These are phyloP conservation scores for Pseudocercospora pini-densiflorae DNA, from an alignment of 2,329 filamentous ascomycete species.

Conservation along the genomic window DNA sequence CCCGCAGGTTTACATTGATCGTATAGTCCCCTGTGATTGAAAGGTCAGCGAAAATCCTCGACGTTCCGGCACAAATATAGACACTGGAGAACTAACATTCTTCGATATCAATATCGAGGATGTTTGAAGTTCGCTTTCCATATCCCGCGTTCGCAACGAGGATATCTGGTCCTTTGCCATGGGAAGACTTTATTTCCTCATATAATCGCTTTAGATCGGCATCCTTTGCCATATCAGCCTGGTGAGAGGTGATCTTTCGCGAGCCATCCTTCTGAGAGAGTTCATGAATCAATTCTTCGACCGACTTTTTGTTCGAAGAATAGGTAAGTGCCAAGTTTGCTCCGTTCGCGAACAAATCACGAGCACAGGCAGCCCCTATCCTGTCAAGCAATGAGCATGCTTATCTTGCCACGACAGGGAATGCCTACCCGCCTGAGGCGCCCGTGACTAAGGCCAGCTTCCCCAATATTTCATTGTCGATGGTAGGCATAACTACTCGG, in stretches of 20 bases:
- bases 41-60: background rate
- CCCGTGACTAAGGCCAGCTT: conserved; percentile 64
- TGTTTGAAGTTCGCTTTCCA: conserved; percentile 59
- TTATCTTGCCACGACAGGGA: background rate
- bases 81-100: conserved; percentile 58
- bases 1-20: conserved; percentile 65
- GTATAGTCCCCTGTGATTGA: conserved; percentile 58
- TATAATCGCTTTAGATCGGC: conserved; percentile 61
- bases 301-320: conserved; percentile 54
- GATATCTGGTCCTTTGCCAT: conserved; percentile 63
- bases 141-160: conserved; percentile 70
- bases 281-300: conserved; percentile 50
- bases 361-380: conserved; percentile 65
- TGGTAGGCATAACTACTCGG: background rate
- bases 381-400: conserved; percentile 41
- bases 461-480: conserved; percentile 51
- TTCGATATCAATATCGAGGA: conserved; percentile 62
- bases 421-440: conserved; percentile 62
- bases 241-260: conserved; percentile 58
- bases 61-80: conserved; percentile 43
- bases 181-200: conserved; percentile 56
- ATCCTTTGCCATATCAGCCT: conserved; percentile 61
- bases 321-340: conserved; percentile 65
- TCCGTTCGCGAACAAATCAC: conserved; percentile 57
- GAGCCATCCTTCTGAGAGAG: conserved; percentile 30